A percentile compares a stretch with the other conserved stretches of the same genome.
Evolutionary conservation across 2,329 filamentous ascomycete species (phyloP).

Genomic region (Colletotrichum camelliae): DNA sequence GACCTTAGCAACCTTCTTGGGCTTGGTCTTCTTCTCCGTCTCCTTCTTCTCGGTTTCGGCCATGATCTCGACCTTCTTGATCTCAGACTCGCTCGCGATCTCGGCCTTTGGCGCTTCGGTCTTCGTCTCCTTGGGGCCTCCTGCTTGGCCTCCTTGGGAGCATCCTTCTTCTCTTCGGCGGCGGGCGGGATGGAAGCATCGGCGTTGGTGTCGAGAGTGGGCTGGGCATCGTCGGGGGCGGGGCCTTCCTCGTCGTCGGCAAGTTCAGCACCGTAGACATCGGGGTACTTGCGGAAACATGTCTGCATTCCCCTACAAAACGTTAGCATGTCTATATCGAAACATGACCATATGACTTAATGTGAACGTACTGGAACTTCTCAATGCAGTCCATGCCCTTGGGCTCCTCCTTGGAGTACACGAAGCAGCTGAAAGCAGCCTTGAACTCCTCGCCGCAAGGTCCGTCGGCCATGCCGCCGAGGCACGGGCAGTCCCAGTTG

Average conservation of each 20-base stretch:
- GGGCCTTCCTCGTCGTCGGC: conserved; percentile 70
- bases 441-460: conserved; percentile 97
- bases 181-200: conserved; percentile 7
- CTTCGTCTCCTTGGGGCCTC: not conserved
- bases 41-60: conserved; percentile 14
- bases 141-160: conserved; percentile 3
- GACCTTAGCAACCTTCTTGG: not conserved
- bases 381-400: conserved; percentile 99
- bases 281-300: conserved; percentile 92
- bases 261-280: conserved; percentile 89
- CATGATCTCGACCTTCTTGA: conserved; percentile 21
- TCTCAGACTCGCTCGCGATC: not conserved
- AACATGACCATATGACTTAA: not conserved
- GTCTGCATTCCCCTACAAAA: conserved; percentile 86
- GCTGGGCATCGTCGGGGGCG: conserved; percentile 34
- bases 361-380: conserved; percentile 82
- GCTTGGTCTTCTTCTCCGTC: conserved; percentile 5
- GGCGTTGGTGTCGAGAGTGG: conserved; percentile 29
- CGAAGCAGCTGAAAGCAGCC: conserved; percentile 96
- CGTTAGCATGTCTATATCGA: conserved; percentile 31
- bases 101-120: not conserved
- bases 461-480: conserved; percentile 95
- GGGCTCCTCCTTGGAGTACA: conserved; percentile 91
- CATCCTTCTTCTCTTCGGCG: not conserved
- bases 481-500: conserved; percentile 98